Percentiles rank a stretch among this genome's conserved stretches.
phyloP scores from a whole-genome alignment of 179 eudicot species.

The Dionaea muscipula region DNA sequence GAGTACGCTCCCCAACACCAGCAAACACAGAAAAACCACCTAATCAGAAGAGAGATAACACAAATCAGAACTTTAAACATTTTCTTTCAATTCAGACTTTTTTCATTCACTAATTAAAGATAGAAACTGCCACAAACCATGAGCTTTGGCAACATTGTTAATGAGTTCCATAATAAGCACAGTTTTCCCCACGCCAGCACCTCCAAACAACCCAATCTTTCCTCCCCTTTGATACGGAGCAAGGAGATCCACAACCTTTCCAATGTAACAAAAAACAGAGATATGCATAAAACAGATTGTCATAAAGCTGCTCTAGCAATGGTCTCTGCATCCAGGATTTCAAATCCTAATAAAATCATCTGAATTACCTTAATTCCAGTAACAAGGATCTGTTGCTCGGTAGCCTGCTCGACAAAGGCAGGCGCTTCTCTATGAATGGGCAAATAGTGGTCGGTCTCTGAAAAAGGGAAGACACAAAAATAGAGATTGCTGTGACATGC shows the following conservation, averaged over 20 bases:
- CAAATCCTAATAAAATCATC: background rate
- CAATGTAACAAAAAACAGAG: background rate
- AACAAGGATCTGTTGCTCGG: slow-evolving; percentile 91
- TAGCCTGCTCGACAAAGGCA: slow-evolving; percentile 91
- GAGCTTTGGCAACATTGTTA: slow-evolving; percentile 93
- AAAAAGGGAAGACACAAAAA: background rate
- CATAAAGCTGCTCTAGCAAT: no score
- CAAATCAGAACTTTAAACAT: no score
- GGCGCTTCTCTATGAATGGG: slow-evolving; percentile 99
- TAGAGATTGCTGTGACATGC: no score
- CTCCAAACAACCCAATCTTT: slow-evolving; percentile 91
- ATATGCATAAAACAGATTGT: background rate
- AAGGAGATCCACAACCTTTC: slow-evolving; percentile 85
- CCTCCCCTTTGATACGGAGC: slow-evolving; percentile 99
- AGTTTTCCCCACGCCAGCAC: slow-evolving; percentile 95
- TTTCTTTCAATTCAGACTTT: no score
- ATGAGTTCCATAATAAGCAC: slow-evolving; percentile 98
- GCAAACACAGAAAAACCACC: slow-evolving; percentile 99
- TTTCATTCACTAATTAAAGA: background rate
- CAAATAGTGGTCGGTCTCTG: slow-evolving; percentile 80
- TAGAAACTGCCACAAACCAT: slow-evolving; percentile 36
- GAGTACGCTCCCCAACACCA: slow-evolving; percentile 96
- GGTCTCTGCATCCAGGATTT: background rate
- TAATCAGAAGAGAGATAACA: slow-evolving; percentile 12
- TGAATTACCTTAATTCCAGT: slow-evolving; percentile 85